These are phyloP conservation scores for Eucalyptus rudis DNA, from an alignment of 345 rosid genomes.

Conservation along the genomic window DNA sequence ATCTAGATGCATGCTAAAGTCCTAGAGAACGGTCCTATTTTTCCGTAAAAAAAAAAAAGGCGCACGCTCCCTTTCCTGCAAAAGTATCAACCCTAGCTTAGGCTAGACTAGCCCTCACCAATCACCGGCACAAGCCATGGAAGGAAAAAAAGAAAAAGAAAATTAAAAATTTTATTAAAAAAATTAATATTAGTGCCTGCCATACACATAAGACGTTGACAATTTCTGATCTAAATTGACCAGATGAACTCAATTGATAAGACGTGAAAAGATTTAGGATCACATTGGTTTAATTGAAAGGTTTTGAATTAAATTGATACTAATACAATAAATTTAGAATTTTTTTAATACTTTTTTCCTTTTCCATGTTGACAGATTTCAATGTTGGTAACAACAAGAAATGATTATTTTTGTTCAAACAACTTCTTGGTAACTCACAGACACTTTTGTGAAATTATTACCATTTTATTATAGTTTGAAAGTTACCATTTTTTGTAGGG, in stretches of 20 bases:
- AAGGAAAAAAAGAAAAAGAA: neutral
- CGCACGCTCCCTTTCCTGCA: neutral
- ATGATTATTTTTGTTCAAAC: neutral
- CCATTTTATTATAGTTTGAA: neutral
- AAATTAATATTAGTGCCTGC: accelerated
- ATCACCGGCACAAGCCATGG: neutral
- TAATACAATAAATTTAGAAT: too few relatives aligned
- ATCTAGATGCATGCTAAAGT: neutral
- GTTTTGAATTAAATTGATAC: too few relatives aligned
- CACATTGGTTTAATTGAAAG: too few relatives aligned
- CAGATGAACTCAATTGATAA: accelerated
- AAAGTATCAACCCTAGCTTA: neutral
- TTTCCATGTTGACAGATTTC: neutral
- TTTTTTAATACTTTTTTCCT: neutral
- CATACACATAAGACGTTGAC: accelerated
- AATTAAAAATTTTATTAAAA: too few relatives aligned
- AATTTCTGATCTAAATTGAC: accelerated
- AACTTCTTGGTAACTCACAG: neutral
- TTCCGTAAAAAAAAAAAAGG: neutral
- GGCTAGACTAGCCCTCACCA: neutral
- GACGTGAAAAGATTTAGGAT: accelerated
- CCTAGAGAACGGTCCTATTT: neutral
- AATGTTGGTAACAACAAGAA: neutral
- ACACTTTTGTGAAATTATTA: neutral
- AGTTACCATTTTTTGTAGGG: neutral